phyloP scores from a whole-genome alignment of 2,329 filamentous ascomycete species.

The Arthrobotrys sphaeroides region DNA sequence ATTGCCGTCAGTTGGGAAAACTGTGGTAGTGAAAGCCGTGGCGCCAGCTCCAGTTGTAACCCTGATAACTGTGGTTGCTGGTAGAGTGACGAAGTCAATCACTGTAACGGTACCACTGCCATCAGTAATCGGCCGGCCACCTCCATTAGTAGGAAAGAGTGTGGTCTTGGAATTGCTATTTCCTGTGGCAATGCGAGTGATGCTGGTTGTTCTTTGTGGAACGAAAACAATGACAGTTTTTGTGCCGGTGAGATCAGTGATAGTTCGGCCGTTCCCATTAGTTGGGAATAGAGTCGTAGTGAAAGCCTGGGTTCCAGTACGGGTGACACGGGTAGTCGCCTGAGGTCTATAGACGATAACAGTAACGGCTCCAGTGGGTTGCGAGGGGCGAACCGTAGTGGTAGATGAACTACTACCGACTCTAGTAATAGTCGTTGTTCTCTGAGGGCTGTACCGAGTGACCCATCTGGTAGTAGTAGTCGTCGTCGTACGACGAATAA shows the following conservation, averaged over 20 bases:
- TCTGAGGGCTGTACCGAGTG: neutral
- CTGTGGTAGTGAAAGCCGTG: too few species aligned
- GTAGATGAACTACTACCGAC: neutral
- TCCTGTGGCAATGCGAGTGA: neutral
- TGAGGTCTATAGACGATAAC: constrained; percentile 16
- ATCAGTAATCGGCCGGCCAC: neutral
- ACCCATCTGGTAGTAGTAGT: neutral
- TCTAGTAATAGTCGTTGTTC: constrained; percentile 4
- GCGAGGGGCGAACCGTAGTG: neutral
- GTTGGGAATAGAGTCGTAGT: constrained; percentile 4
- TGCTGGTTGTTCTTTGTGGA: neutral
- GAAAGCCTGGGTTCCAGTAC: neutral
- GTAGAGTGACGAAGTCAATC: neutral
- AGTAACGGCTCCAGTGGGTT: neutral
- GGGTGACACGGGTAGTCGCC: neutral
- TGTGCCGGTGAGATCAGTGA: constrained; percentile 17
- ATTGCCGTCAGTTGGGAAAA: neutral
- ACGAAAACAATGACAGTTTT: constrained; percentile 8
- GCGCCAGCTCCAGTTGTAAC: too few species aligned
- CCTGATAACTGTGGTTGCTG: neutral
- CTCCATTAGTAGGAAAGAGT: neutral
- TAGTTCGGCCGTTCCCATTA: neutral
- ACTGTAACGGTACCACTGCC: neutral
- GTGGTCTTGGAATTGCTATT: neutral
- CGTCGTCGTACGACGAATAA: neutral